Evolutionary conservation across 2,329 filamentous ascomycete species (phyloP), one percentile per base, ranked within the genome.

Genomic region (Seiridium unicorne): DNA sequence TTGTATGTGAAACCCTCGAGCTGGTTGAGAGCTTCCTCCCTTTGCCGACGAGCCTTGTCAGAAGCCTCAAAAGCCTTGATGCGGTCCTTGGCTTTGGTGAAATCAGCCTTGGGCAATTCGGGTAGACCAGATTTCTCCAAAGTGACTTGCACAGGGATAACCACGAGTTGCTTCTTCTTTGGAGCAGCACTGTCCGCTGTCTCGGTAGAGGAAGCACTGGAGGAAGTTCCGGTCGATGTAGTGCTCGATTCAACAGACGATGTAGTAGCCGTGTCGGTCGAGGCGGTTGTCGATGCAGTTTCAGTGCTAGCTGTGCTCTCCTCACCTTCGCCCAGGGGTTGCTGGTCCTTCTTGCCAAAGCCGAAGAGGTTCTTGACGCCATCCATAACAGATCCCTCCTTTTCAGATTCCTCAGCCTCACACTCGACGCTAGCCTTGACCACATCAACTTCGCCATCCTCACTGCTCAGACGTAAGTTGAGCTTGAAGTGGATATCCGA

Each of bases 341-440:
- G 90, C 59, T 94, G 91, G 38, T 90, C 90, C 77, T 96, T 92
- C 70, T 91, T 91, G 34, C 94, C 95, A 72, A 98, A 93, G 5
- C 95, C 95, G 71, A 99, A 96, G 63, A 97, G 85, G 65, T 93
- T 96, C 82, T 99, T 99, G 65, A 98, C 92, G 48, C 92, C 93
- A 70, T 97, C 94, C 53, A 97, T 91, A 54, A 98, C 85, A 6
- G 67, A 68, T 56, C 89, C 88, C 64, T 91, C 91, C 73, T 93
- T 92, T 75, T 88, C 87, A 7, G 77, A 74, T 4, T 82, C 83
- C 57, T 96, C 91, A 34, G 89, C 85, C 72, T 96, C 91, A 70
- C 95, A 99, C 73, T 93, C 93, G 5, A 95, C 88, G 60, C 84
- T 84, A n/a, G 90, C 90, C 67, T 86, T 86, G 59, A 84, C 75